Conservation (phyloP, 2,329 filamentous ascomycete species). For the Clonostachys sp. region DNA sequence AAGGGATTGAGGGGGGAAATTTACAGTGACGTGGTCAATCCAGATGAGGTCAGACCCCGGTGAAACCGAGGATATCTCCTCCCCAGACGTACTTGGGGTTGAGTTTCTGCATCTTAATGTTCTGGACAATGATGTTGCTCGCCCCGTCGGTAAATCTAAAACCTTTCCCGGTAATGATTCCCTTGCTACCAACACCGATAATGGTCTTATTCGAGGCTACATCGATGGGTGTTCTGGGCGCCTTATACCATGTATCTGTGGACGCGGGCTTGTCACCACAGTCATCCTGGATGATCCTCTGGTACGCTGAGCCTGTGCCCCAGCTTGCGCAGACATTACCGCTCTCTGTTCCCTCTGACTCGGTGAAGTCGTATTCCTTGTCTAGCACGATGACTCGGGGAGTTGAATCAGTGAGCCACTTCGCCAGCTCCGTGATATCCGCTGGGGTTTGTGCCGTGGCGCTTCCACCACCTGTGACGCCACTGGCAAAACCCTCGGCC, state of each 20-base stretch:
- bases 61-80: slow-evolving; percentile 51
- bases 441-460: slow-evolving; percentile 48
- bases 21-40: slow-evolving; percentile 46
- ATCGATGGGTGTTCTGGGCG: slow-evolving; percentile 32
- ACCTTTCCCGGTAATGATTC: slow-evolving; percentile 55
- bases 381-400: slow-evolving; percentile 54
- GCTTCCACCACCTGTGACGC: slow-evolving; percentile 56
- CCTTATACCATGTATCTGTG: slow-evolving; percentile 15
- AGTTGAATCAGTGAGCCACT: slow-evolving; percentile 48
- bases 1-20: background rate
- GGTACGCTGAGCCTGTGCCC: slow-evolving; percentile 48
- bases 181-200: slow-evolving; percentile 41
- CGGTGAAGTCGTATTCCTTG: slow-evolving; percentile 51
- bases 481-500: slow-evolving; percentile 36
- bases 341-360: slow-evolving; percentile 46
- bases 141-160: slow-evolving; percentile 40
- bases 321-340: slow-evolving; percentile 50
- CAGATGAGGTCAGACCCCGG: slow-evolving; percentile 39
- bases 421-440: slow-evolving; percentile 49
- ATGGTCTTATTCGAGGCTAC: slow-evolving; percentile 55
- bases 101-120: slow-evolving; percentile 48
- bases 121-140: slow-evolving; percentile 57
- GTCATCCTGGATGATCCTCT: slow-evolving; percentile 28
- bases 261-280: slow-evolving; percentile 3
- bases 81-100: slow-evolving; percentile 59